Evolutionary conservation across 441 rosid genomes (phyloP).

Genomic region (Bocquillonia castaneifolia): DNA sequence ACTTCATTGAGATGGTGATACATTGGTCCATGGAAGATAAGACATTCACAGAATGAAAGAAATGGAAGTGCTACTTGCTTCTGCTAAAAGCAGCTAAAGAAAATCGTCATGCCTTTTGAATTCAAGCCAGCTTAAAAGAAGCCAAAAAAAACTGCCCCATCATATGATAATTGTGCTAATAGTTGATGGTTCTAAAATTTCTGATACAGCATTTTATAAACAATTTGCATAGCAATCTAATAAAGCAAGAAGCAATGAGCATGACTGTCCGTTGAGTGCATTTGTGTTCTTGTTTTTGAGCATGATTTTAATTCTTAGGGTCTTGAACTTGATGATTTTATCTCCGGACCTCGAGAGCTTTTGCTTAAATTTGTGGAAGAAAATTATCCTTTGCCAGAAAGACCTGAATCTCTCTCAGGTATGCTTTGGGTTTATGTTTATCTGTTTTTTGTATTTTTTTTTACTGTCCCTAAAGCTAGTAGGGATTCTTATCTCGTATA

Average conservation of each 20-base stretch:
- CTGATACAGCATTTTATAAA: not conserved
- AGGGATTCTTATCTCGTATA: slow-evolving; percentile 29
- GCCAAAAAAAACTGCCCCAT: not conserved
- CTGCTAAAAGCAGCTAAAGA: not conserved
- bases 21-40: not conserved
- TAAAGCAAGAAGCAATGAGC: not conserved
- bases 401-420: slow-evolving; percentile 93
- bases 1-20: not conserved
- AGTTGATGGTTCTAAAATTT: not conserved
- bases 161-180: not conserved
- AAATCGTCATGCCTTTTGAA: not conserved
- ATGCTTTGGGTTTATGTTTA: slow-evolving; percentile 30
- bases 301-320: slow-evolving; percentile 45
- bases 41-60: not conserved
- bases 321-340: slow-evolving; percentile 95
- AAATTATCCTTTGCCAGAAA: slow-evolving; percentile 93
- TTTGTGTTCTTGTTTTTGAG: slow-evolving; percentile 9
- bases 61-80: not conserved
- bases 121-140: not conserved
- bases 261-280: not conserved
- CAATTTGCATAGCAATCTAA: not conserved
- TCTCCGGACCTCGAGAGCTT: slow-evolving; percentile 98
- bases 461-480: slow-evolving; percentile 11
- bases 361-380: slow-evolving; percentile 96
- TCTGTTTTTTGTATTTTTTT: slow-evolving; percentile 21